Conservation (phyloP, 441 rosid species). For the Melastoma candidum region DNA sequence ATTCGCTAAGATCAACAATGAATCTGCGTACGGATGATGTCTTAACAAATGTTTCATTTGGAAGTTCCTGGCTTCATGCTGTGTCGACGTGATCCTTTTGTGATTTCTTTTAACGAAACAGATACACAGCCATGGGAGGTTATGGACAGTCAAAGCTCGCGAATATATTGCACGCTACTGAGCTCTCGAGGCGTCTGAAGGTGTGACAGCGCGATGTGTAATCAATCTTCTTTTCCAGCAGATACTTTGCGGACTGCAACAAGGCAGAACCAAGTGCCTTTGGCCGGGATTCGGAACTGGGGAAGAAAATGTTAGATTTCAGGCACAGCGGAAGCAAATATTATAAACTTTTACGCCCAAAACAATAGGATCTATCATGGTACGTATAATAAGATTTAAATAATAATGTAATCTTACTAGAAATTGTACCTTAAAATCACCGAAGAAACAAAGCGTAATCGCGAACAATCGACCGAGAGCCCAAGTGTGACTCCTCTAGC, state of each 20-base stretch:
- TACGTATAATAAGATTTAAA: too few relatives aligned
- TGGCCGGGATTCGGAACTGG: conserved; percentile 8
- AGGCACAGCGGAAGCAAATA: neutral
- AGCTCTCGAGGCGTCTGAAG: conserved; percentile 13
- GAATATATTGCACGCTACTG: conserved; percentile 19
- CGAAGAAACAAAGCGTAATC: too few relatives aligned
- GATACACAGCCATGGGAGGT: conserved; percentile 32
- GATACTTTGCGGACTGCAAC: conserved; percentile 16
- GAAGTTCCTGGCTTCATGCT: neutral
- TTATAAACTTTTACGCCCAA: too few relatives aligned
- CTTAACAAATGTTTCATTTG: too few relatives aligned
- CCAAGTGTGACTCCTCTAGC: too few relatives aligned
- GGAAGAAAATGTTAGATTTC: conserved; percentile 15
- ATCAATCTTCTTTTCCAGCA: neutral
- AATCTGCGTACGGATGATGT: conserved; percentile 6
- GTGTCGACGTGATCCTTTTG: neutral
- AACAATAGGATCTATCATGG: too few relatives aligned
- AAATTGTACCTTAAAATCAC: too few relatives aligned
- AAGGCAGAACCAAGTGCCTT: conserved; percentile 5
- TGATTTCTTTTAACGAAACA: conserved; percentile 9
- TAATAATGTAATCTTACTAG: too few relatives aligned
- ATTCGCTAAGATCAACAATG: conserved; percentile 16
- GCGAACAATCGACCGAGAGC: too few relatives aligned
- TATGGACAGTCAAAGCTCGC: conserved; percentile 62
- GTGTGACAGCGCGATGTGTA: neutral